Evolutionary conservation across 164 flowering plant genomes (phyloP), one percentile per base, ranked within the genome.

Genomic region (Annona cherimola): DNA sequence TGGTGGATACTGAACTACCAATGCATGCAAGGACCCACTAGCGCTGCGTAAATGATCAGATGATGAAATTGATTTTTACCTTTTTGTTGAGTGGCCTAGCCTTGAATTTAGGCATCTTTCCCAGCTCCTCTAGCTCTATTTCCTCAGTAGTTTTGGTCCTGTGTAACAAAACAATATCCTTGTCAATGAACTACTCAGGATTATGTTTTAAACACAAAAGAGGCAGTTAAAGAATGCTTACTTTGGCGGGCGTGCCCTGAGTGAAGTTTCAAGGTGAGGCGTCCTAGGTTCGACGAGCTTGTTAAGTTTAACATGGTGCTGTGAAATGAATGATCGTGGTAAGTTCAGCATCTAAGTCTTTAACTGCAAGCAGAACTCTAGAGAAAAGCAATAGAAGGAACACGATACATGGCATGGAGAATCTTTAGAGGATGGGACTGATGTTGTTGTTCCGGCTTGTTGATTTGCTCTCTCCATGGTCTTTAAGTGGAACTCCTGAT

Each of bases 31-130:
- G 35, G 35, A 26, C 35, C 35, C 35, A 26, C 35, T 26, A 26
- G 35, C 35, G 35, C 1, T 26, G 35, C 35, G 35, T 5, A 26
- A 44, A 42, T 35, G 18, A 50, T 50, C 9, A 8, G 57, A 50
- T 50, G 57, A 9, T 50, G 57, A 50, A 18, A 26, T 4, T 5
- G 66, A 35, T 63, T 6, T 42, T 43, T 69, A 92, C 98, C 93
- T 87, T 93, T 72, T 84, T 93, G 75, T 93, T 91, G 40, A 95
- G 80, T 45, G 96, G 93, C 79, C 84, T 88, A n/a, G 99, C 99
- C 84, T 90, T 95, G 79, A 95, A 93, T 77, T 82, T 87, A 5
- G 96, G 98, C 19, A 86, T 65, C 63, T 89, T 91, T 55, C 88
- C 91, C 45, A 91, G 86, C 73, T 87, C 93, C 80, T 95, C 93